Conservation (phyloP, 306 rosid genomes). For the Vigna hirtella region DNA sequence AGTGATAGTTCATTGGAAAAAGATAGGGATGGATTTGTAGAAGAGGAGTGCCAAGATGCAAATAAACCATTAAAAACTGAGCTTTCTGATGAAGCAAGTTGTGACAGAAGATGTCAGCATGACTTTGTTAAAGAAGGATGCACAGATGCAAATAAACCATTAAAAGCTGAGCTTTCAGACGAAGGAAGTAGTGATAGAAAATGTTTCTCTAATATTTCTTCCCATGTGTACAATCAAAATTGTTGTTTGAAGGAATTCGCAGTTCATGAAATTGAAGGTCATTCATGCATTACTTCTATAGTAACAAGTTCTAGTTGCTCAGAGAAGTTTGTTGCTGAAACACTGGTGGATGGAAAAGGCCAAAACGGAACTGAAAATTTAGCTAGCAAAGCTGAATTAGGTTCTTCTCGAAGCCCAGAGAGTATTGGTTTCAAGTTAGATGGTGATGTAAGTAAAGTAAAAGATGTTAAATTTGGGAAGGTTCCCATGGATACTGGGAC, state of each 20-base stretch:
- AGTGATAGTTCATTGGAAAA: slow-evolving; percentile 56
- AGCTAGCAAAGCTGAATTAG: slow-evolving; percentile 55
- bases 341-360: slow-evolving; percentile 47
- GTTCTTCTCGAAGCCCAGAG: slow-evolving; percentile 55
- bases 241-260: slow-evolving; percentile 49
- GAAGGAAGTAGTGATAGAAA: slow-evolving; percentile 55
- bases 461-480: slow-evolving; percentile 56
- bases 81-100: slow-evolving; percentile 59
- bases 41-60: slow-evolving; percentile 48
- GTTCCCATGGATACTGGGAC: slow-evolving; percentile 46
- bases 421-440: slow-evolving; percentile 59
- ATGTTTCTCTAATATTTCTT: slow-evolving; percentile 49
- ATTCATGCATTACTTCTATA: slow-evolving; percentile 54
- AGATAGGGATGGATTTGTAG: slow-evolving; percentile 34
- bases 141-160: slow-evolving; percentile 47
- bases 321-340: slow-evolving; percentile 55
- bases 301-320: slow-evolving; percentile 62
- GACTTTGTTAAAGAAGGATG: slow-evolving; percentile 44
- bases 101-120: slow-evolving; percentile 40
- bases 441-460: slow-evolving; percentile 50
- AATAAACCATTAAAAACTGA: slow-evolving; percentile 55
- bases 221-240: slow-evolving; percentile 45
- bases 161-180: slow-evolving; percentile 59
- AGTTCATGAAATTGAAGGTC: slow-evolving; percentile 54
- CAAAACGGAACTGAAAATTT: slow-evolving; percentile 53